Conservation (phyloP, 163 green algal genomes). For the Trebouxiophyceae sp. region DNA sequence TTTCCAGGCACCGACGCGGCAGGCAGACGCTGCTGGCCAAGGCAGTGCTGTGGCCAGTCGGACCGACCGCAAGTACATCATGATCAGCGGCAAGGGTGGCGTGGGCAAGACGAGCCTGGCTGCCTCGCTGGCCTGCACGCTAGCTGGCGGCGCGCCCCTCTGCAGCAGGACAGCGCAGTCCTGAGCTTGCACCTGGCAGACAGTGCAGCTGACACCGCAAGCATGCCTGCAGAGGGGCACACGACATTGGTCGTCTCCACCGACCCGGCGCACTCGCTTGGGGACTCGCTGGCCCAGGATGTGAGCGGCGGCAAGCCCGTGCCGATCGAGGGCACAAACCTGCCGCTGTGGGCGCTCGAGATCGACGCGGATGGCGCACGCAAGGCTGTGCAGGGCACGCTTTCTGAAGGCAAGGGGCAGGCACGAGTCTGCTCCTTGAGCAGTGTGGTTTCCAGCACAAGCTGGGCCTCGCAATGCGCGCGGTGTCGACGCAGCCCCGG, state of each 20-base stretch:
- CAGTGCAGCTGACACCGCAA: background rate
- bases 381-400: constrained; percentile 49
- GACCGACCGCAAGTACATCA: constrained; percentile 81
- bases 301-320: constrained; percentile 79
- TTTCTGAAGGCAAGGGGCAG: no score
- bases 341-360: constrained; percentile 95
- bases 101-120: constrained; percentile 95
- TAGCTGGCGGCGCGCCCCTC: constrained; percentile 42
- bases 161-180: no score
- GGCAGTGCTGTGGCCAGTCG: constrained; percentile 29
- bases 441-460: no score
- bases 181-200: no score
- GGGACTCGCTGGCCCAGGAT: constrained; percentile 91
- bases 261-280: constrained; percentile 89
- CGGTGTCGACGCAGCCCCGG: no score
- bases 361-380: constrained; percentile 81
- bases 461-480: no score
- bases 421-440: no score
- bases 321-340: constrained; percentile 78
- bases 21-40: no score
- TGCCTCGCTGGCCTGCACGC: constrained; percentile 79
- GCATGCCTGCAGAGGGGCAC: constrained; percentile 54
- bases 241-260: constrained; percentile 90
- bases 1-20: no score
- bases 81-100: constrained; percentile 83